Percentiles rank a stretch among this genome's conserved stretches.
These are phyloP conservation scores for Pythium coloratum DNA, from an alignment of 352 stramenopile genomes.

Conservation along the genomic window DNA sequence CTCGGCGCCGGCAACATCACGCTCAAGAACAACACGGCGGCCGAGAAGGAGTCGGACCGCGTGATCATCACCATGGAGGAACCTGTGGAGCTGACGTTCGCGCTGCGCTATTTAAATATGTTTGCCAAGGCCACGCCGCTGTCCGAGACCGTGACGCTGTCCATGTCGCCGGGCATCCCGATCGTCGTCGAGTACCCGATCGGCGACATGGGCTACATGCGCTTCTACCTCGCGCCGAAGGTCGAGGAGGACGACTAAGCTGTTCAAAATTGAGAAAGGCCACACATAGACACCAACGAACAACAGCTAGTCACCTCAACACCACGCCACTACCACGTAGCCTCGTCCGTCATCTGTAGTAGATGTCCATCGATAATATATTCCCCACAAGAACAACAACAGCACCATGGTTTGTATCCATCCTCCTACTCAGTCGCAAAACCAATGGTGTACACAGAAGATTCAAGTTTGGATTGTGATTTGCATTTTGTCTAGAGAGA, in stretches of 20 bases:
- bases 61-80: conserved; percentile 99
- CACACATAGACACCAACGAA: neutral
- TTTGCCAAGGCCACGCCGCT: conserved; percentile 99
- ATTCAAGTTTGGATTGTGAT: neutral
- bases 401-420: too few species aligned
- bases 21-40: conserved; percentile 89
- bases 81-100: conserved; percentile 98
- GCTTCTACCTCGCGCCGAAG: conserved; percentile 99
- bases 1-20: conserved; percentile 96
- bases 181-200: conserved; percentile 99
- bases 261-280: neutral
- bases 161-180: conserved; percentile 97
- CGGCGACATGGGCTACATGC: conserved; percentile 96
- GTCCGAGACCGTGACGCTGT: conserved; percentile 94
- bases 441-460: neutral
- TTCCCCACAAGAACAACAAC: conserved; percentile 11
- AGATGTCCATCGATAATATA: conserved; percentile 11
- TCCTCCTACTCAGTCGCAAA: too few species aligned
- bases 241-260: conserved; percentile 97
- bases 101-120: conserved; percentile 99
- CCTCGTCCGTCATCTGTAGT: conserved; percentile 1
- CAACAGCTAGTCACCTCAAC: neutral
- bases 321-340: too few species aligned
- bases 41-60: conserved; percentile 85
- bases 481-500: neutral